A percentile compares a stretch with the other conserved stretches of the same genome.
phyloP scores from a whole-genome alignment of 2,329 filamentous ascomycete genomes.

The Scorias spongiosa region DNA sequence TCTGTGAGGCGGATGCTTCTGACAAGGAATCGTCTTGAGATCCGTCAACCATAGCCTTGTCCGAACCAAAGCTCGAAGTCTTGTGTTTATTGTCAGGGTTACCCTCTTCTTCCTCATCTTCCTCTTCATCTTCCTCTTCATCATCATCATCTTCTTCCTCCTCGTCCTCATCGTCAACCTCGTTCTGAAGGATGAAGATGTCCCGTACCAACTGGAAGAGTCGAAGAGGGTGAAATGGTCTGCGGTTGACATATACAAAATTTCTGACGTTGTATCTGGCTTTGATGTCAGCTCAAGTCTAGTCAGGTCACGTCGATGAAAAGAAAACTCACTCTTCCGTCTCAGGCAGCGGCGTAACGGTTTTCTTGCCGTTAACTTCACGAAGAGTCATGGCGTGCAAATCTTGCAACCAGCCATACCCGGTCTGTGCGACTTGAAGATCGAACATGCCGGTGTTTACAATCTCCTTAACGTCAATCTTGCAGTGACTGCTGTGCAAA shows the following conservation, averaged over 20 bases:
- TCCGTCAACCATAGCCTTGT: background rate
- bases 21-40: background rate
- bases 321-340: conserved; percentile 42
- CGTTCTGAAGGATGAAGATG: conserved; percentile 27
- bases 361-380: conserved; percentile 39
- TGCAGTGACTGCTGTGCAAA: conserved; percentile 43
- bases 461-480: conserved; percentile 46
- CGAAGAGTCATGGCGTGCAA: conserved; percentile 52
- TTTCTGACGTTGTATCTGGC: conserved; percentile 50
- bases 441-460: conserved; percentile 52
- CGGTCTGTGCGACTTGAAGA: conserved; percentile 46
- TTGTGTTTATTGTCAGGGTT: conserved; percentile 10
- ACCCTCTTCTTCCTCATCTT: conserved; percentile 7
- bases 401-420: conserved; percentile 56
- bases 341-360: conserved; percentile 51
- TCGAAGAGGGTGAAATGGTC: conserved; percentile 27
- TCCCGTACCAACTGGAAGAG: conserved; percentile 27
- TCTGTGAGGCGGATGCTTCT: background rate
- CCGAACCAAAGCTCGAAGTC: background rate
- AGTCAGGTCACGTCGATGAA: too few relatives aligned
- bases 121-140: conserved; percentile 9
- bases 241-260: conserved; percentile 49
- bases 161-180: conserved; percentile 20
- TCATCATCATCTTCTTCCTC: conserved; percentile 15
- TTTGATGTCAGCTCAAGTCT: background rate